Conservation (phyloP, 2,329 filamentous ascomycete genomes). For the Trichophyton benhamiae region DNA sequence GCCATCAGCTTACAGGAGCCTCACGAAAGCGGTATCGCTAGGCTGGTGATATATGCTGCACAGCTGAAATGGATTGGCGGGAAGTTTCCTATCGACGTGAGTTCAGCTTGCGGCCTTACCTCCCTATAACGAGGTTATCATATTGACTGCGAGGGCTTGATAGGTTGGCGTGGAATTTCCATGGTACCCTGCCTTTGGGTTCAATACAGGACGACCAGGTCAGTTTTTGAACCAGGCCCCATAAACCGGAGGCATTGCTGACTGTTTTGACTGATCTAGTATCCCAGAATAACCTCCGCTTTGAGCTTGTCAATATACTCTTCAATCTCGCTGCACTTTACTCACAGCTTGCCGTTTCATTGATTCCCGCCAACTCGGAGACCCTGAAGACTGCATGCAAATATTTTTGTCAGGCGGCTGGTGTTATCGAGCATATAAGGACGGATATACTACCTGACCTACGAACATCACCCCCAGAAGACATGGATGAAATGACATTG, state of each 20-base stretch:
- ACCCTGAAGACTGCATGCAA: conserved; percentile 79
- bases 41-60: conserved; percentile 81
- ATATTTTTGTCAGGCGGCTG: conserved; percentile 79
- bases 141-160: conserved; percentile 6
- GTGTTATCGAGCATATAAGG: conserved; percentile 68
- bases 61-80: conserved; percentile 87
- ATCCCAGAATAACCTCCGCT: conserved; percentile 54
- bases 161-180: conserved; percentile 89
- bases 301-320: conserved; percentile 83
- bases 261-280: conserved; percentile 22
- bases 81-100: conserved; percentile 90
- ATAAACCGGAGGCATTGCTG: neutral
- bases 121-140: neutral
- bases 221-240: conserved; percentile 12
- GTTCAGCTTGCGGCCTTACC: conserved; percentile 16
- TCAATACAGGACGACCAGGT: conserved; percentile 64
- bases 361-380: conserved; percentile 64
- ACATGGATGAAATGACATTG: conserved; percentile 84
- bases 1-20: conserved; percentile 84
- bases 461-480: conserved; percentile 73
- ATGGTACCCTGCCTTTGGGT: conserved; percentile 90
- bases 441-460: conserved; percentile 68
- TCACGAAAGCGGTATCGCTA: conserved; percentile 72
- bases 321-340: conserved; percentile 92
- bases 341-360: conserved; percentile 74